Evolutionary conservation across 2,329 filamentous ascomycete species (phyloP), one percentile per base, ranked within the genome.

Genomic region (Botryosphaeria agaves): DNA sequence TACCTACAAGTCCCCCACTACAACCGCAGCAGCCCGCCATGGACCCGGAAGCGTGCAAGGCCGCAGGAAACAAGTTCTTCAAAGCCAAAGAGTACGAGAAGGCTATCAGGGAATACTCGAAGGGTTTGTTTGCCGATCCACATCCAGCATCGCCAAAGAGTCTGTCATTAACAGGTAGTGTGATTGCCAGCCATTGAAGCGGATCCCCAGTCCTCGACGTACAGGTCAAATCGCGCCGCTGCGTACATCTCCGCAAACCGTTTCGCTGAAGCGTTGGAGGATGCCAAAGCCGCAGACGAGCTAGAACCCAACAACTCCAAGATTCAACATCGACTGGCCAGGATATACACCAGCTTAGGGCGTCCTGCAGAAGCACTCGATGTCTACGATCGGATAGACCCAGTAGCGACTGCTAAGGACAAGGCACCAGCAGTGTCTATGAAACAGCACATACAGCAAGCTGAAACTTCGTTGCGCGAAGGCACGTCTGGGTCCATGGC

Each of bases 61-160:
- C 80, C 43, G 72, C 81, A 2, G 89, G 89, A 35, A 98, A 98
- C 61, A 89, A 89, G 48, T 87, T 82, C 49, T 98, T 94, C 69
- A 95, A 94, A 62, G 81, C 85, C 39, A 82, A 78, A 51, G 81
- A 94, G 47, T 98, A 87, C 53, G 60, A 66, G 36, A 77, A 79
- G 49, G 87, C 89, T 15, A 85, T 95, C 51, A 70, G 80, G 42
- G 83, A 94, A 55, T 98, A 95, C 55, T 82, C 80, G 42, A 93
- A 92, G 71, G 87, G 87, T 93, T 64, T 35, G 64, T 45, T 29
- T 30, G 7, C 18, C 8, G 31, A 19, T 32, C 27, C 23, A n/a
- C n/a, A n/a, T n/a, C n/a, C n/a, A n/a, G n/a, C n/a, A n/a, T n/a
- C n/a, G n/a, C n/a, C n/a, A n/a, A n/a, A 36, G 30, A 21, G 15